Conservation (phyloP, 768 basidiomycete species). For the Asterophora lycoperdoides region DNA sequence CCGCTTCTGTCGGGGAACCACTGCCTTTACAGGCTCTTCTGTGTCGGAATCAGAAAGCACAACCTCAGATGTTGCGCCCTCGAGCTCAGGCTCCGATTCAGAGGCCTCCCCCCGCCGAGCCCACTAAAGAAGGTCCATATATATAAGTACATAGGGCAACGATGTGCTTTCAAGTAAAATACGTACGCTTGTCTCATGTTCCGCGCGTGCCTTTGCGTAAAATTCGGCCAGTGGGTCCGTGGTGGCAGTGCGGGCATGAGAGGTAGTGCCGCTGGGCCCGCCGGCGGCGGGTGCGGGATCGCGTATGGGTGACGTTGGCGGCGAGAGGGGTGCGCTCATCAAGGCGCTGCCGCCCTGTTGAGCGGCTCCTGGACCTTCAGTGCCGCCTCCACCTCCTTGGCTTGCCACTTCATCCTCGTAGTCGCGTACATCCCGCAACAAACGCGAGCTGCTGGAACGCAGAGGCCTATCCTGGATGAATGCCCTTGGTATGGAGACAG, state of each 20-base stretch:
- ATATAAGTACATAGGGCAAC: no score
- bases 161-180: no score
- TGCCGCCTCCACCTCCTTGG: slow-evolving; percentile 1
- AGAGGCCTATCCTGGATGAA: slow-evolving; percentile 31
- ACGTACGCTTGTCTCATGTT: slow-evolving; percentile 41
- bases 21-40: slow-evolving; percentile 16
- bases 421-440: slow-evolving; percentile 5
- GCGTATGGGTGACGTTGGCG: slow-evolving; percentile 14
- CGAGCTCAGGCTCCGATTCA: slow-evolving; percentile 27
- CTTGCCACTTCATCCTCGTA: slow-evolving; percentile 21
- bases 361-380: background rate
- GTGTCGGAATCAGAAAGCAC: slow-evolving; percentile 19
- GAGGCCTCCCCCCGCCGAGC: slow-evolving; percentile 34
- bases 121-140: slow-evolving; percentile 24
- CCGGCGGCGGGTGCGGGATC: background rate
- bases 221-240: slow-evolving; percentile 63
- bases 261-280: slow-evolving; percentile 3
- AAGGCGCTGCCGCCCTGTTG: background rate
- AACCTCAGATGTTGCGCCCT: slow-evolving; percentile 15
- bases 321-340: slow-evolving; percentile 7
- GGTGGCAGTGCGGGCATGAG: background rate
- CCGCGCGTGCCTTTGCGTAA: slow-evolving; percentile 53
- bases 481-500: slow-evolving; percentile 22
- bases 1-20: slow-evolving; percentile 20
- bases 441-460: slow-evolving; percentile 2